These are phyloP conservation scores for Cryphonectria nitschkei DNA, from an alignment of 2,329 filamentous ascomycete genomes.

Conservation along the genomic window DNA sequence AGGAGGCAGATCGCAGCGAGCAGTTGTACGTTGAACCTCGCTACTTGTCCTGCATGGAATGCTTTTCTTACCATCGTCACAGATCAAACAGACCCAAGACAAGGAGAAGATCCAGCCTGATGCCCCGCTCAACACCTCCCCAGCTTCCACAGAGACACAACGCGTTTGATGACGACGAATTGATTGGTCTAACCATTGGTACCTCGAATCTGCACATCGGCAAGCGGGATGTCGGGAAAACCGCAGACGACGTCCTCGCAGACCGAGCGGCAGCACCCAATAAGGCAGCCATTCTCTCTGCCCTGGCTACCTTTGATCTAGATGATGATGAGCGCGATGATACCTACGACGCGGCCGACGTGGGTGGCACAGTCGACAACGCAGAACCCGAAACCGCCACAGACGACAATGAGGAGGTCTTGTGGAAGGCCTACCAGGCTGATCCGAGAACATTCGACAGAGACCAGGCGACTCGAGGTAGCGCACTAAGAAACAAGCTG, in stretches of 20 bases:
- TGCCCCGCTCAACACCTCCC: slow-evolving; percentile 63
- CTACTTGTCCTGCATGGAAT: slow-evolving; percentile 5
- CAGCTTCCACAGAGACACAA: slow-evolving; percentile 66
- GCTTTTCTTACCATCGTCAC: slow-evolving; percentile 32
- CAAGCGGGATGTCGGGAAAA: slow-evolving; percentile 64
- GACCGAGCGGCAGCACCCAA: slow-evolving; percentile 68
- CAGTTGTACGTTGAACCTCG: slow-evolving; percentile 53
- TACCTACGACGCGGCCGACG: slow-evolving; percentile 90
- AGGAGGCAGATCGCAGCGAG: slow-evolving; percentile 65
- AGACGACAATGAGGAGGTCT: slow-evolving; percentile 66
- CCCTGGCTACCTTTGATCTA: slow-evolving; percentile 84
- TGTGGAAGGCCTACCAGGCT: slow-evolving; percentile 74
- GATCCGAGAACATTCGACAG: slow-evolving; percentile 70
- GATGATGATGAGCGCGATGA: slow-evolving; percentile 98
- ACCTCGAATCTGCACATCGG: slow-evolving; percentile 77
- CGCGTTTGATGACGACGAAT: slow-evolving; percentile 78
- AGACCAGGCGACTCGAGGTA: slow-evolving; percentile 70
- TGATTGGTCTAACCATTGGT: slow-evolving; percentile 71
- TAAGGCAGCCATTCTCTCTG: slow-evolving; percentile 86
- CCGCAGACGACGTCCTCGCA: slow-evolving; percentile 72
- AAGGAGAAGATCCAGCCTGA: slow-evolving; percentile 45
- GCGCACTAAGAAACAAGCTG: slow-evolving; percentile 64
- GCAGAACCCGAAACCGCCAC: slow-evolving; percentile 44
- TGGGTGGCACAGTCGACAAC: slow-evolving; percentile 83
- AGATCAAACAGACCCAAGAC: slow-evolving; percentile 34